These are phyloP conservation scores for Mortierella sp. DNA, from an alignment of 371 early-diverging fungal species.

Conservation along the genomic window DNA sequence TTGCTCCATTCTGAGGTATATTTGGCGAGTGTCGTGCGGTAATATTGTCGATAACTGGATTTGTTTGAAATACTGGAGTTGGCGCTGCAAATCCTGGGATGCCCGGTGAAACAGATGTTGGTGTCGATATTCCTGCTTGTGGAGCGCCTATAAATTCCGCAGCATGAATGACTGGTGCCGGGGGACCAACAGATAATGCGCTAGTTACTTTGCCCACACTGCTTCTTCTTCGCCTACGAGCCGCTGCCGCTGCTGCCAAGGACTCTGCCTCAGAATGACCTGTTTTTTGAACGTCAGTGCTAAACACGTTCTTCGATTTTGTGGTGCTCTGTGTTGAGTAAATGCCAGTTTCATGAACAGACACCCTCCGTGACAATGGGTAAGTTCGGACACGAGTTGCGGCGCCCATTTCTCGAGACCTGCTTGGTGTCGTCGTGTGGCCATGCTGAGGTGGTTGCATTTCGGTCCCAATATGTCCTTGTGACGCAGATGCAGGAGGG, in stretches of 20 bases:
- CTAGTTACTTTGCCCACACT: slow-evolving; percentile 10
- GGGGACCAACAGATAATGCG: not conserved
- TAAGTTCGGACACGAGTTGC: slow-evolving; percentile 14
- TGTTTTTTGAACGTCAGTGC: not conserved
- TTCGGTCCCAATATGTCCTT: not conserved
- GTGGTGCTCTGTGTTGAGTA: slow-evolving; percentile 1
- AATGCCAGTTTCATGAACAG: slow-evolving; percentile 32
- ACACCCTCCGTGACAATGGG: slow-evolving; percentile 29
- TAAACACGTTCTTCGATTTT: slow-evolving; percentile 4
- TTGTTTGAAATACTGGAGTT: not conserved
- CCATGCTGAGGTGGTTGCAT: not conserved
- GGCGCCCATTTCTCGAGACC: not conserved
- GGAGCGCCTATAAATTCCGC: not conserved
- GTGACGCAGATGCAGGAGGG: not conserved
- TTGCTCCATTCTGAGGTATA: not conserved
- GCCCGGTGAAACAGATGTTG: not conserved
- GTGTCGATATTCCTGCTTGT: not conserved
- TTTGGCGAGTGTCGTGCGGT: not conserved
- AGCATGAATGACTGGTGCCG: not conserved
- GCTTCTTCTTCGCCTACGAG: slow-evolving; percentile 30
- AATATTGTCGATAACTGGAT: not conserved
- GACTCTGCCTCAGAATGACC: slow-evolving; percentile 4
- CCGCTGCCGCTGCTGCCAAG: not conserved
- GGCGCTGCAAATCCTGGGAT: not conserved
- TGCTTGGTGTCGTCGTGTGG: not conserved